Base-by-base conservation (phyloP, 106 monocot species). In the Narthecium ossifragum region DNA sequence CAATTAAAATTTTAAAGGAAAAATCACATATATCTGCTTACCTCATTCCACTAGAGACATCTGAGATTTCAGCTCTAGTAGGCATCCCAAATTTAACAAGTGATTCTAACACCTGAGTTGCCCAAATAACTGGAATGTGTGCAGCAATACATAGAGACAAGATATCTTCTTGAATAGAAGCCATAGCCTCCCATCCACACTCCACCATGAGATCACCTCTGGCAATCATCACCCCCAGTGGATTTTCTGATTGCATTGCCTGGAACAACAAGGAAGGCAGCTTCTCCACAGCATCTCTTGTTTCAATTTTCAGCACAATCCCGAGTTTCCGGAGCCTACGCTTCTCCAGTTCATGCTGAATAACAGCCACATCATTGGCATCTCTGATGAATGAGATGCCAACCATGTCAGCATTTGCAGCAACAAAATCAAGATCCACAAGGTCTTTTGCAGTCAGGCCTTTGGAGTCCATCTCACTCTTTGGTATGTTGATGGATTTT, bases 221-320 rank as follows among this genome's bases (percentile, higher is more conserved):
- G 24, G 78, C 78, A 59, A 78, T 64, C 78, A 78, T 78, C 30
- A 78, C 68, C 26, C 78, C 78, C 3, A 78, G 21, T 1, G 78
- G 73, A 46, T 78, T 78, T 2, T 57, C 31, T 14, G 27, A 52
- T 31, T 64, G 53, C 79, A 79, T 79, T 26, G 79, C 69, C 55
- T 69, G 59, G 39, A 79, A 57, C 7, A 79, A 32, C 60, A 79
- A 50, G 1, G 47, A 60, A 25, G 79, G 73, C 58, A 79, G 64
- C 31, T 48, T 74, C 59, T 79, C 64, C 25, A 79, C 46, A 24
- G 63, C 73, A 54, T 27, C 54, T 8, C 48, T 18, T 3, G 79
- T 79, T 70, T 79, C 79, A 36, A 79, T 69, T 51, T 79, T 79
- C 55, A 79, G 63, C n/a, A 74, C 40, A 37, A 79, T 46, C 17